Conservation (phyloP, 2,329 filamentous ascomycete species). For the Fusarium incarnatum region DNA sequence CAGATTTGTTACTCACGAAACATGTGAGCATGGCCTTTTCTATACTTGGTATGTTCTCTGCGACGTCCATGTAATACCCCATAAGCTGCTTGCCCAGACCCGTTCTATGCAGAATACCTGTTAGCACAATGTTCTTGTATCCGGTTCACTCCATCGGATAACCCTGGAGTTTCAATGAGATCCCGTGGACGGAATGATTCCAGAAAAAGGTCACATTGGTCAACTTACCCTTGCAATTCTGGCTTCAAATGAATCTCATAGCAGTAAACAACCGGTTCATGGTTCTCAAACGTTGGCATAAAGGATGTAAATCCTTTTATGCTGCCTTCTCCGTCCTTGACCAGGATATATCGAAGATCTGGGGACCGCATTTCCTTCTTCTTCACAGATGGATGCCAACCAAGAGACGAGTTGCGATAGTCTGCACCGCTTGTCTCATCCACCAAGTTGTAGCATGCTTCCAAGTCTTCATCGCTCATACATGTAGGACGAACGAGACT, state of each 20-base stretch:
- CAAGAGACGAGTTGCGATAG: conserved; percentile 70
- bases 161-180: neutral
- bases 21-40: conserved; percentile 80
- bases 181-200: conserved; percentile 4
- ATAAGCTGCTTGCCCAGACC: conserved; percentile 74
- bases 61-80: conserved; percentile 64
- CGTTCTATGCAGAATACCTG: conserved; percentile 55
- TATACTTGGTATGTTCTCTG: conserved; percentile 64
- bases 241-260: conserved; percentile 80
- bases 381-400: conserved; percentile 74
- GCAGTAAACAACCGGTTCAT: conserved; percentile 76
- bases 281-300: conserved; percentile 77
- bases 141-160: neutral
- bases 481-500: conserved; percentile 54
- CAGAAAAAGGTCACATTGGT: neutral
- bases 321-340: conserved; percentile 53
- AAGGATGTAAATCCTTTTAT: conserved; percentile 72
- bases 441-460: conserved; percentile 67
- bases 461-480: conserved; percentile 60
- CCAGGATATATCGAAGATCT: conserved; percentile 76
- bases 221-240: conserved; percentile 64
- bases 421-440: conserved; percentile 71
- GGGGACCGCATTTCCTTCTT: conserved; percentile 73
- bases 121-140: conserved; percentile 20
- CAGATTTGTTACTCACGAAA: conserved; percentile 71